phyloP scores from a whole-genome alignment of 78 protist genomes.

The Chrysochromulina parva region DNA sequence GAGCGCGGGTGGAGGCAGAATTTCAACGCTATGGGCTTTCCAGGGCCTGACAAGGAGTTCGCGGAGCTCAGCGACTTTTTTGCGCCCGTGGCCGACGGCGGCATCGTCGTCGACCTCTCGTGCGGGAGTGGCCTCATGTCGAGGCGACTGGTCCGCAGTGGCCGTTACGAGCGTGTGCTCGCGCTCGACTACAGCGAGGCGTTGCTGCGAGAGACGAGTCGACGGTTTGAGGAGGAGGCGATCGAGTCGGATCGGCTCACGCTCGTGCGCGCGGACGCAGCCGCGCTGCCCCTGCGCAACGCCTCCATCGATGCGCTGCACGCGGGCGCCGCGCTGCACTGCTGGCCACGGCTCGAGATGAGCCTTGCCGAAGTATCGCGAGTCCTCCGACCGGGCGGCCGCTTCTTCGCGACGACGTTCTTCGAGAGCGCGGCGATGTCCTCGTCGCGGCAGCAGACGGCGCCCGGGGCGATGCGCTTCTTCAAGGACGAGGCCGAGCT shows the following conservation, averaged over 20 bases:
- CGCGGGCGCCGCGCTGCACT: not conserved
- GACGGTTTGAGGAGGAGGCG: not conserved
- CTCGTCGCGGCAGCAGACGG: not conserved
- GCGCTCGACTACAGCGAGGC: not conserved
- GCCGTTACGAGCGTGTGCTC: not conserved
- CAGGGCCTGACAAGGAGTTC: not conserved
- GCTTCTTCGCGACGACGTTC: conserved; percentile 4
- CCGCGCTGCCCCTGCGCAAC: not conserved
- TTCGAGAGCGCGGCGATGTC: not conserved
- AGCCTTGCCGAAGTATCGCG: not conserved
- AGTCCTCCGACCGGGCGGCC: not conserved
- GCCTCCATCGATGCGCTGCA: not conserved
- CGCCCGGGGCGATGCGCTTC: conserved; percentile 4
- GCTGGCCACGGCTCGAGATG: not conserved
- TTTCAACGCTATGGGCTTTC: not conserved
- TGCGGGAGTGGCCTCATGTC: not conserved
- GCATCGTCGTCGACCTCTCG: not conserved
- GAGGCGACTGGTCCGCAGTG: not conserved
- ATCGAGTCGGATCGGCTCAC: not conserved
- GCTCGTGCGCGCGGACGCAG: not conserved
- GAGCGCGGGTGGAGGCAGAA: conserved; percentile 8
- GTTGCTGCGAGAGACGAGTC: not conserved
- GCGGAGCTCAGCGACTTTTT: not conserved
- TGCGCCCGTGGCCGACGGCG: not conserved
- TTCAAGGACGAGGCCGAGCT: not conserved